Evolutionary conservation across 202 grass and related monocot genomes (phyloP), one percentile per base, ranked within the genome.

Genomic region (Dendrocalamus latiflorus): DNA sequence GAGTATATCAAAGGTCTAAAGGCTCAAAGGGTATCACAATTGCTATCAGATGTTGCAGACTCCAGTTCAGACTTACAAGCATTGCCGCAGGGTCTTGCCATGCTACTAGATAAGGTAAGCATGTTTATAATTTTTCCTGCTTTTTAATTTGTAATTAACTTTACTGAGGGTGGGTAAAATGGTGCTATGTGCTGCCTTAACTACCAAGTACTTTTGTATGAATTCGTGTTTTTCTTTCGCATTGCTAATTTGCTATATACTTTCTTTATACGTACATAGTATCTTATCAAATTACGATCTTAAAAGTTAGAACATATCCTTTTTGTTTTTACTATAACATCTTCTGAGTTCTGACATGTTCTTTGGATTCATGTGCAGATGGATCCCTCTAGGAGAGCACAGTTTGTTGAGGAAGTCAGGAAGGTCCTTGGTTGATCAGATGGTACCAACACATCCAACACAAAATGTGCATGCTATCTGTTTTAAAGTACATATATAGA

Each of bases 1-100:
- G n/a, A 89, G 92, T 91, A 88, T 86, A 81, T 94, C 25, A 74
- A 91, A 61, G 79, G 91, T 24, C 84, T 94, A 16, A 90, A 77
- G 85, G 85, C 85, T 86, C 87, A 94, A 56, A 92, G 82, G 64
- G 78, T 92, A 68, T 85, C 73, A 28, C 85, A 84, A 61, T 74
- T 87, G 56, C 89, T 94, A 15, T 90, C 70, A 20, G 49, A 59
- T 84, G 70, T 94, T 65, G 71, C 87, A 34, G 85, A 51, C 42
- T 87, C 75, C 69, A 85, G 70, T 81, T 90, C 87, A 28, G 89
- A 92, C 86, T 79, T n/a, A n/a, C n/a, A n/a, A n/a, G n/a, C n/a
- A n/a, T n/a, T n/a, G n/a, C n/a, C n/a, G n/a, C n/a, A n/a, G n/a
- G n/a, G n/a, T n/a, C n/a, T n/a, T n/a, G n/a, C n/a, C n/a, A n/a